Percentiles rank a stretch among this genome's conserved stretches.
phyloP scores from a whole-genome alignment of 2,329 filamentous ascomycete genomes.

The Ophiocordyceps sinensis region DNA sequence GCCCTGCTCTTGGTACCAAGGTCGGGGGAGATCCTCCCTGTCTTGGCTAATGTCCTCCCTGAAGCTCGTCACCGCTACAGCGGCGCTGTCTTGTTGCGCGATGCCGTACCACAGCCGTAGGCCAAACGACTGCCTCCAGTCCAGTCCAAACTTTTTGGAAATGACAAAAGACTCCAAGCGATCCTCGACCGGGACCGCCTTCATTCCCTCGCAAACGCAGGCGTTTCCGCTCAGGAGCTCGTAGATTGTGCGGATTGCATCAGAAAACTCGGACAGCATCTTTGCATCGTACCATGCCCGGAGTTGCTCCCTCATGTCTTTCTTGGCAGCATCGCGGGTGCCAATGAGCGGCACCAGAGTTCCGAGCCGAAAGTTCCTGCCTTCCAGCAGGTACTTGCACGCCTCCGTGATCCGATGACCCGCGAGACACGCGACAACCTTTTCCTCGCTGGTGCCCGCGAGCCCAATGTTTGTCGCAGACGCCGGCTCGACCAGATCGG shows the following conservation, averaged over 20 bases:
- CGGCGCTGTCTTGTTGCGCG: constrained; percentile 51
- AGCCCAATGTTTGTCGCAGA: constrained; percentile 40
- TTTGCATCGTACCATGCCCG: constrained; percentile 72
- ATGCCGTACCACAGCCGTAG: constrained; percentile 82
- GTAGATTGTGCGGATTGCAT: constrained; percentile 74
- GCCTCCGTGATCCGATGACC: constrained; percentile 70
- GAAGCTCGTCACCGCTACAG: constrained; percentile 59
- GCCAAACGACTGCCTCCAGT: constrained; percentile 90
- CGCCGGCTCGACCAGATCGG: constrained; percentile 47
- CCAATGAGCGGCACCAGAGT: constrained; percentile 75
- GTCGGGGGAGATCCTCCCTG: constrained; percentile 56
- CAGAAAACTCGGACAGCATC: constrained; percentile 74
- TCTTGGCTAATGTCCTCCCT: constrained; percentile 57
- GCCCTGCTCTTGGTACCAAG: constrained; percentile 52
- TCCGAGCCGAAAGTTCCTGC: constrained; percentile 69
- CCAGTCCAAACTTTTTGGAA: constrained; percentile 67
- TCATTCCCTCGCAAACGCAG: constrained; percentile 68
- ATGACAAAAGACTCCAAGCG: constrained; percentile 68
- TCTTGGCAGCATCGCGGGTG: constrained; percentile 51
- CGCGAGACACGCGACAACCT: constrained; percentile 67
- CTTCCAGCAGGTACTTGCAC: constrained; percentile 62
- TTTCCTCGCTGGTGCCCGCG: constrained; percentile 59
- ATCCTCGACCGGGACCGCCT: constrained; percentile 61
- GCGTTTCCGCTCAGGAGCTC: constrained; percentile 80
- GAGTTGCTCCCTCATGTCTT: constrained; percentile 67